Conservation (phyloP, 2,329 filamentous ascomycete species). For the Botryosphaeria agaves region DNA sequence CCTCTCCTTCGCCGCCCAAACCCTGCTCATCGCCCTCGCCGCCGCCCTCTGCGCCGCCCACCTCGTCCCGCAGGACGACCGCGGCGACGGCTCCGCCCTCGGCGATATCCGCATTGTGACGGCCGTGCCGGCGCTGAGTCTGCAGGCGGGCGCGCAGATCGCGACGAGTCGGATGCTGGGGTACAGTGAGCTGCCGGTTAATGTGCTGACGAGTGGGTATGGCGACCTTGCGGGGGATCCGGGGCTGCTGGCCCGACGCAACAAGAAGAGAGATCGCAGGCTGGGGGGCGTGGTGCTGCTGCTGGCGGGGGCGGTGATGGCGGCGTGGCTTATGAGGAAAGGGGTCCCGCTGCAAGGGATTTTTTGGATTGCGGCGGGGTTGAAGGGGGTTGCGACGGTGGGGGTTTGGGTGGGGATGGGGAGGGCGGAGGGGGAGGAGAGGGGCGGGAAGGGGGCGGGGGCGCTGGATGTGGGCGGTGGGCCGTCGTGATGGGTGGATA, state of each 20-base stretch:
- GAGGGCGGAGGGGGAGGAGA: too few relatives aligned
- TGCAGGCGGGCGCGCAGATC: constrained; percentile 37
- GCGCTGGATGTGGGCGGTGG: too few relatives aligned
- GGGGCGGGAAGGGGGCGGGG: too few relatives aligned
- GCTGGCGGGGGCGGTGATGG: not conserved
- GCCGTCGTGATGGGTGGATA: too few relatives aligned
- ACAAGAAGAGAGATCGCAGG: not conserved
- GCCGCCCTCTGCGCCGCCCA: constrained; percentile 32
- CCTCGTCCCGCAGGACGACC: constrained; percentile 27
- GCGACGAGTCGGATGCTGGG: constrained; percentile 31
- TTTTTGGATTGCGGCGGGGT: too few relatives aligned
- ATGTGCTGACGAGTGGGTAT: constrained; percentile 37
- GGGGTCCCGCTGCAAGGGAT: too few relatives aligned
- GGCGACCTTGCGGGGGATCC: constrained; percentile 36
- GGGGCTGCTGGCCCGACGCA: not conserved
- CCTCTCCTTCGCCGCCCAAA: constrained; percentile 35
- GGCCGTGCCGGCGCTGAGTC: constrained; percentile 25
- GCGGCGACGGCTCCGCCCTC: constrained; percentile 8
- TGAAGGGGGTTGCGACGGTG: too few relatives aligned
- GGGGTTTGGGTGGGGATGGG: too few relatives aligned
- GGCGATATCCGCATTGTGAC: not conserved
- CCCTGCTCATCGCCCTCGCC: constrained; percentile 32
- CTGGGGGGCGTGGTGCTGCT: not conserved
- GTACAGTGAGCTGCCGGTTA: constrained; percentile 36
- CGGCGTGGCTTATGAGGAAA: not conserved